phyloP scores from a whole-genome alignment of 129 eudicot genomes.

The Arctium minus region DNA sequence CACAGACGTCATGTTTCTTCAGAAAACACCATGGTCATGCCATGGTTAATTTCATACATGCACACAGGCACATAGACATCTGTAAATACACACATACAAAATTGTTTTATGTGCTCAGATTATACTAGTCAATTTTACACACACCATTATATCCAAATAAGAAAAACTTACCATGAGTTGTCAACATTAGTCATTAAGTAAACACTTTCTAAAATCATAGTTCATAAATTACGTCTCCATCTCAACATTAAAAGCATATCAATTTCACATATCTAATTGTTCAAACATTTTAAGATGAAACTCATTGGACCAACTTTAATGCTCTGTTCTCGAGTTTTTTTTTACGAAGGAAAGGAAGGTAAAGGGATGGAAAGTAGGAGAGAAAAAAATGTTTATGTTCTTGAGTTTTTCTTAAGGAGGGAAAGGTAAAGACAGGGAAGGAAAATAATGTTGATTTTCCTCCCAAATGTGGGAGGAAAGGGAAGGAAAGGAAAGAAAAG shows the following conservation, averaged over 20 bases:
- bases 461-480: no score
- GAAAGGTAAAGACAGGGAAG: no score
- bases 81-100: no score
- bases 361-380: no score
- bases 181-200: not conserved
- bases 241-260: not conserved
- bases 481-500: no score
- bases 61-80: not conserved
- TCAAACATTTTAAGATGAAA: not conserved
- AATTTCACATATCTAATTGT: not conserved
- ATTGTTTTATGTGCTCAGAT: not conserved
- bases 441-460: no score
- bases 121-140: no score
- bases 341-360: no score
- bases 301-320: not conserved
- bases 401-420: no score
- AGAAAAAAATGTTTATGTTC: no score
- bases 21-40: not conserved
- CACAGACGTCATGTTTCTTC: not conserved
- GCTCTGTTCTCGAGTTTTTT: no score
- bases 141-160: no score
- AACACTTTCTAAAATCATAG: not conserved
- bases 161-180: not conserved
- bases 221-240: not conserved
- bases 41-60: not conserved